Conservation (phyloP, 768 basidiomycete genomes). For the Cyclocybe cylindracea region DNA sequence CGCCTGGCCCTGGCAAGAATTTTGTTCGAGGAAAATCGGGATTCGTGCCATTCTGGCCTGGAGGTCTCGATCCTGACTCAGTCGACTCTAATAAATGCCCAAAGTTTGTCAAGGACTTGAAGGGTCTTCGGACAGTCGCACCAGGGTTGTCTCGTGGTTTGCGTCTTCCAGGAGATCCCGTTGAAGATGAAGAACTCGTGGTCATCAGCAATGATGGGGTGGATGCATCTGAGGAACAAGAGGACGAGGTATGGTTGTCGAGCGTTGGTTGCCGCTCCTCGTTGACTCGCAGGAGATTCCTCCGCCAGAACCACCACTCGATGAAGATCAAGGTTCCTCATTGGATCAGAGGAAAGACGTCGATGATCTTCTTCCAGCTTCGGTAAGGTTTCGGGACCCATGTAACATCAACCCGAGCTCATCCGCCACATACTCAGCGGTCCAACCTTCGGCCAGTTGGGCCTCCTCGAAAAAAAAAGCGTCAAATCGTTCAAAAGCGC, state of each 20-base stretch:
- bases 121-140: constrained; percentile 66
- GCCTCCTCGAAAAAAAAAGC: constrained; percentile 39
- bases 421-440: constrained; percentile 35
- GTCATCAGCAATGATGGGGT: constrained; percentile 28
- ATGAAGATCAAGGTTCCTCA: constrained; percentile 17
- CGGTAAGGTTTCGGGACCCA: constrained; percentile 30
- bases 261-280: not conserved
- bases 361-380: constrained; percentile 76
- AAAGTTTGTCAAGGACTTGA: constrained; percentile 29
- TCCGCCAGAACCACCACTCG: constrained; percentile 6
- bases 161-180: constrained; percentile 61
- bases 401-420: not conserved
- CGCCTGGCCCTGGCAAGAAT: constrained; percentile 73
- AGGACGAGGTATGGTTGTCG: constrained; percentile 14
- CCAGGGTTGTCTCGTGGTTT: constrained; percentile 86
- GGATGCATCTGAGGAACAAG: constrained; percentile 16
- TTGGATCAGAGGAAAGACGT: constrained; percentile 30
- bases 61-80: constrained; percentile 77
- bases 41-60: constrained; percentile 92
- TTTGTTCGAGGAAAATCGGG: constrained; percentile 96
- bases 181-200: constrained; percentile 45
- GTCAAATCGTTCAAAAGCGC: constrained; percentile 66
- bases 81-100: constrained; percentile 30
- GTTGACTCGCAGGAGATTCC: not conserved
- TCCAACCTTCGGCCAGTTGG: constrained; percentile 59